phyloP scores from a whole-genome alignment of 1,284 basidiomycete species.

The Leccinum pseudoinsigne region DNA sequence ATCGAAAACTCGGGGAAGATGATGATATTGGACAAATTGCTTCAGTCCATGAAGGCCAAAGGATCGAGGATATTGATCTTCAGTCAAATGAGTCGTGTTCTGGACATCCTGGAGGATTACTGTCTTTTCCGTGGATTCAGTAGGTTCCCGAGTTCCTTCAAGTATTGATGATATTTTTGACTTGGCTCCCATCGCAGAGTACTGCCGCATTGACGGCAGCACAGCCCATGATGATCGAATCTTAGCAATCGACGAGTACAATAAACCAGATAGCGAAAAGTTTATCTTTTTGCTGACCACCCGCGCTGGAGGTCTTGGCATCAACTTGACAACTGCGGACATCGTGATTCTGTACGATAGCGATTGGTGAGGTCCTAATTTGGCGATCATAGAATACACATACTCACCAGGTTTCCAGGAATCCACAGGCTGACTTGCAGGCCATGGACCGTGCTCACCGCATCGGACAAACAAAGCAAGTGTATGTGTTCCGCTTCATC shows the following conservation, averaged over 20 bases:
- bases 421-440: slow-evolving; percentile 98
- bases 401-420: slow-evolving; percentile 49
- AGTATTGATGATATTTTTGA: neutral
- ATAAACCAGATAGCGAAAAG: slow-evolving; percentile 92
- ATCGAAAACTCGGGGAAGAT: slow-evolving; percentile 97
- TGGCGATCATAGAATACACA: neutral
- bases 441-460: slow-evolving; percentile 99
- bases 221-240: slow-evolving; percentile 98
- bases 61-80: slow-evolving; percentile 97
- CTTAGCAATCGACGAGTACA: slow-evolving; percentile 96
- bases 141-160: slow-evolving; percentile 42
- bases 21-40: slow-evolving; percentile 95
- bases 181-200: slow-evolving; percentile 53
- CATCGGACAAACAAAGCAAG: slow-evolving; percentile 98
- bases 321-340: slow-evolving; percentile 96
- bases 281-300: slow-evolving; percentile 98
- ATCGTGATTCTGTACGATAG: slow-evolving; percentile 97
- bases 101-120: slow-evolving; percentile 97
- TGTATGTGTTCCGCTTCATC: slow-evolving; percentile 97
- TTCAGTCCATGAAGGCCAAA: slow-evolving; percentile 87
- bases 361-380: slow-evolving; percentile 66
- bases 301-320: slow-evolving; percentile 97
- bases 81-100: slow-evolving; percentile 96
- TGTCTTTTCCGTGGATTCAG: slow-evolving; percentile 91
- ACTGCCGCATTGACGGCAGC: slow-evolving; percentile 96